Percentiles rank a stretch among this genome's conserved stretches.
Conservation (phyloP, 352 stramenopile species). For the Phytophthora lateralis region DNA sequence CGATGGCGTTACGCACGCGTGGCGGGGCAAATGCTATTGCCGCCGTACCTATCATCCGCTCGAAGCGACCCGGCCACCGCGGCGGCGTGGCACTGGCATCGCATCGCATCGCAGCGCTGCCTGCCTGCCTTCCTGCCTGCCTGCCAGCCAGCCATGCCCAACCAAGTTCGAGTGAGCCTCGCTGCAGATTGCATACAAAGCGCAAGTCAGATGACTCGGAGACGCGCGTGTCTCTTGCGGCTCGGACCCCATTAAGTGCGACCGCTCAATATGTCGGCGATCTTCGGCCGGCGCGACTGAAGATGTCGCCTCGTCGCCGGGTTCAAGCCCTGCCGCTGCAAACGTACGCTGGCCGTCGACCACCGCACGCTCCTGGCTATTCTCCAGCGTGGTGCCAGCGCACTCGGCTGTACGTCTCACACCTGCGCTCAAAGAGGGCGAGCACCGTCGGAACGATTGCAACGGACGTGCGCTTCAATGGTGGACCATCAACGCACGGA, state of each 20-base stretch:
- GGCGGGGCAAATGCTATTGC: slow-evolving; percentile 8
- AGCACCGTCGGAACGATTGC: background rate
- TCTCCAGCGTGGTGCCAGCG: background rate
- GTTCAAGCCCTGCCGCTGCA: slow-evolving; percentile 2
- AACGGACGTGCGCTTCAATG: background rate
- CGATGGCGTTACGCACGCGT: slow-evolving; percentile 3
- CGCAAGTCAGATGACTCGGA: slow-evolving; percentile 1
- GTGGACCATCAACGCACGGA: background rate
- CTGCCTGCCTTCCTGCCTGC: too few species aligned
- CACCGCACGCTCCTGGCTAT: background rate
- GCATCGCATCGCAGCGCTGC: too few species aligned
- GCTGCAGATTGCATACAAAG: too few species aligned
- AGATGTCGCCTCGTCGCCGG: background rate
- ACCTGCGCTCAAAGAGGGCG: background rate
- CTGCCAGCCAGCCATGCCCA: too few species aligned
- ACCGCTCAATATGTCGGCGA: slow-evolving; percentile 8
- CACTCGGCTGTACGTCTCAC: background rate
- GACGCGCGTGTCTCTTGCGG: slow-evolving; percentile 19
- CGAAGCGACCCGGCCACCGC: background rate
- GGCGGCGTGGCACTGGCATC: background rate
- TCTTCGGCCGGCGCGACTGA: background rate
- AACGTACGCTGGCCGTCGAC: background rate
- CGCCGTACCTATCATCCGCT: slow-evolving; percentile 14
- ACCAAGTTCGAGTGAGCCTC: background rate
- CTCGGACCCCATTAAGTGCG: slow-evolving; percentile 12